phyloP scores from a whole-genome alignment of 306 rosid species.

The Prunus mume region DNA sequence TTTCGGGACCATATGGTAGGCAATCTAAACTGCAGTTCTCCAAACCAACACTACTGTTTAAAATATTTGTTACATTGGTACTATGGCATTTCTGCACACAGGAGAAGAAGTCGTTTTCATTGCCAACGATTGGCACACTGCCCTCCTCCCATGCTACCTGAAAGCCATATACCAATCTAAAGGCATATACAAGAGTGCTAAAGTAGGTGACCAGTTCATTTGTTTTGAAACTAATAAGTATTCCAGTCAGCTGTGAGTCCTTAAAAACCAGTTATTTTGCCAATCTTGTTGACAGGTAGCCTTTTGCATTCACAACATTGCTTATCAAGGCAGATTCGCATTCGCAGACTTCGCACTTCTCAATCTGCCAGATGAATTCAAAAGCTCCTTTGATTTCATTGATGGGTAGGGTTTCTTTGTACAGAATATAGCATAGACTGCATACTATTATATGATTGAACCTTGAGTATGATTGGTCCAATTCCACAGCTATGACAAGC shows the following conservation, averaged over 20 bases:
- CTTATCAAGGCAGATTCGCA: slow-evolving; percentile 80
- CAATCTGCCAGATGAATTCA: slow-evolving; percentile 55
- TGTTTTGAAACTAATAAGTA: slow-evolving; percentile 5
- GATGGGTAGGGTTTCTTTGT: slow-evolving; percentile 56
- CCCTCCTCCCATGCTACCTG: slow-evolving; percentile 67
- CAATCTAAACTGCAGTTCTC: background rate
- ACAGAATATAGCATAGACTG: background rate
- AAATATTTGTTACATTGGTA: background rate
- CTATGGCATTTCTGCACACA: slow-evolving; percentile 25
- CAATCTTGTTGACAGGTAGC: slow-evolving; percentile 45
- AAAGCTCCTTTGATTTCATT: slow-evolving; percentile 73
- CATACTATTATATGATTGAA: background rate
- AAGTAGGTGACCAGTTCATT: slow-evolving; percentile 37
- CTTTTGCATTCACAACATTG: slow-evolving; percentile 82
- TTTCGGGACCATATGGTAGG: slow-evolving; percentile 78
- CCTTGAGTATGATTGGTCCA: background rate
- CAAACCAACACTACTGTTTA: background rate
- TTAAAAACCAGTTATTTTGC: slow-evolving; percentile 9
- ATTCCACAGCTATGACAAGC: slow-evolving; percentile 53
- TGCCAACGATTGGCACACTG: slow-evolving; percentile 88
- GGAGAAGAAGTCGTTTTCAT: slow-evolving; percentile 74
- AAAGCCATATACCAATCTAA: slow-evolving; percentile 49
- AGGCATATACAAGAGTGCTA: slow-evolving; percentile 57
- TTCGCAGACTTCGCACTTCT: slow-evolving; percentile 52
- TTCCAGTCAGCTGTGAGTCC: slow-evolving; percentile 10